A percentile compares a stretch with the other conserved stretches of the same genome.
Evolutionary conservation across 345 rosid species (phyloP).

Genomic region (Arabis alpina): DNA sequence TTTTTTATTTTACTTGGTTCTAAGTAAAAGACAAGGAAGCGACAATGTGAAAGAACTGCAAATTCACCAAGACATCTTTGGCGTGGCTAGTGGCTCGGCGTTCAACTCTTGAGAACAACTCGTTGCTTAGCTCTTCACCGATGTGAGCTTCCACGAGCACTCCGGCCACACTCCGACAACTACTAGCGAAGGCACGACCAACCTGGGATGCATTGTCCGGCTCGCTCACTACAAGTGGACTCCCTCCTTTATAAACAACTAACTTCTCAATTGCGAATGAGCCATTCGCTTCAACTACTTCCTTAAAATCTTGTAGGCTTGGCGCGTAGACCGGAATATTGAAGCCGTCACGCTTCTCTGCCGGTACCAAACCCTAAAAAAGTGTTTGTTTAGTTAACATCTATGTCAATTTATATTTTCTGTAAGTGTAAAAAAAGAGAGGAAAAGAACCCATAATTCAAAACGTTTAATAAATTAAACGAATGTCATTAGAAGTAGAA

Average conservation of each 20-base stretch:
- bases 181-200: conserved; percentile 74
- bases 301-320: conserved; percentile 81
- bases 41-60: conserved; percentile 85
- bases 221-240: conserved; percentile 80
- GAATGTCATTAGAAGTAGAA: too few relatives aligned
- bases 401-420: neutral
- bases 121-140: conserved; percentile 75
- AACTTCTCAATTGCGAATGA: conserved; percentile 73
- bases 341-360: conserved; percentile 79
- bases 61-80: conserved; percentile 71
- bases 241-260: conserved; percentile 88
- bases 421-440: too few relatives aligned
- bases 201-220: conserved; percentile 73
- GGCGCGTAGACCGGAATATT: conserved; percentile 96
- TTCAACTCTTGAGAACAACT: conserved; percentile 67
- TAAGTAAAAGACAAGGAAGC: conserved; percentile 75
- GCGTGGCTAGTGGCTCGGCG: conserved; percentile 68
- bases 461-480: too few relatives aligned
- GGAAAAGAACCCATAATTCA: too few relatives aligned
- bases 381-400: neutral
- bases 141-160: conserved; percentile 94
- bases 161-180: conserved; percentile 82
- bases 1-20: neutral
- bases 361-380: conserved; percentile 63
- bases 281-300: conserved; percentile 81